Evolutionary conservation across 2,329 filamentous ascomycete genomes (phyloP).

Genomic region (Fusarium humuli): DNA sequence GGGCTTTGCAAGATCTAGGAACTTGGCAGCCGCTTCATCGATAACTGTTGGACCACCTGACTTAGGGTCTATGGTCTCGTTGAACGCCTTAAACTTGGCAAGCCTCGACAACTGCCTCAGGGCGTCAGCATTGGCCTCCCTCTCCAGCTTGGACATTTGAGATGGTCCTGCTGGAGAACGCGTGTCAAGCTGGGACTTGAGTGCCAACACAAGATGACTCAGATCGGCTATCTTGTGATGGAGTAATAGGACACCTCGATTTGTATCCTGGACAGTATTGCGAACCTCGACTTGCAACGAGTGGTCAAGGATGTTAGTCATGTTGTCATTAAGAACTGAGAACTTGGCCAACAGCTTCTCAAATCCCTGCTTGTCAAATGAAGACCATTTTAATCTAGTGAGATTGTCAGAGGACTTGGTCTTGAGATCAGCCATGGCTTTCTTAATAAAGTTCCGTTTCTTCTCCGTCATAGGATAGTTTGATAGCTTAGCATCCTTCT

Average conservation of each 20-base stretch:
- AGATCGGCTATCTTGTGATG: constrained; percentile 61
- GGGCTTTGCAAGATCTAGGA: constrained; percentile 55
- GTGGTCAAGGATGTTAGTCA: constrained; percentile 61
- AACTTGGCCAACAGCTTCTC: constrained; percentile 59
- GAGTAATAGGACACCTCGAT: constrained; percentile 59
- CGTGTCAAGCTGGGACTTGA: constrained; percentile 58
- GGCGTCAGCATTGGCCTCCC: constrained; percentile 55
- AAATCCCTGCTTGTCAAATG: constrained; percentile 60
- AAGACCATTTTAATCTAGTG: constrained; percentile 57
- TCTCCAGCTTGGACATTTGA: constrained; percentile 51
- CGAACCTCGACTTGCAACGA: constrained; percentile 61
- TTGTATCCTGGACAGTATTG: constrained; percentile 61
- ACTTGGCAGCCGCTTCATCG: constrained; percentile 54
- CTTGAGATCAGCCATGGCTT: constrained; percentile 55
- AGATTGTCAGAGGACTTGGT: constrained; percentile 52
- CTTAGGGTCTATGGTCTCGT: constrained; percentile 57
- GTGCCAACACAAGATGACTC: constrained; percentile 58
- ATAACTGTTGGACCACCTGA: constrained; percentile 45
- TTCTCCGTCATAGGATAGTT: constrained; percentile 58
- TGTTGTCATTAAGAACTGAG: constrained; percentile 59
- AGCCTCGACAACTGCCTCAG: constrained; percentile 57
- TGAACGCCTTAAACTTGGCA: constrained; percentile 65
- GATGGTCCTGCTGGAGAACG: constrained; percentile 39
- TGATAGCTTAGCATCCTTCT: constrained; percentile 58
- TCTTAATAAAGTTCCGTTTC: constrained; percentile 58